Base-by-base conservation (phyloP, 371 early-diverging fungal species). In the Mortierella sp. region DNA sequence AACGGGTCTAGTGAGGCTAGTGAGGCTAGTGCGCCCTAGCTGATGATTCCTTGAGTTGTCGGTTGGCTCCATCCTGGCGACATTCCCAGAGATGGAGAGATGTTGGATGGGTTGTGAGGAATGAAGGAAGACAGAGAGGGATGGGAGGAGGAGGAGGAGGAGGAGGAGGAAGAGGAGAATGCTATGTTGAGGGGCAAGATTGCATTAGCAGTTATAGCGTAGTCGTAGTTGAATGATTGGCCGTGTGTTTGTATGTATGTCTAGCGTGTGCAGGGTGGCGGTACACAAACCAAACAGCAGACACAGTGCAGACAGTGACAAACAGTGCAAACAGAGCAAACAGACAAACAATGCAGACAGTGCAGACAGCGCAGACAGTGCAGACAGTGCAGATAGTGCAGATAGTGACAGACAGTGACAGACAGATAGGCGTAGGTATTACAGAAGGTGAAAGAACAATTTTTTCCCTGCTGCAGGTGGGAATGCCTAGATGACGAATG, bases 121-220 rank as follows among this genome's bases (percentile, higher is more conserved):
- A 10, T 22, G 57, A 57, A 57, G 57, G 3, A 6, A 28, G 63
- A 24, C 36, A 45, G n/a, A 32, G 38, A 47, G 52, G 33, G 38
- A 40, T 13, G 47, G 55, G 32, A 32, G 22, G 57, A 66, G n/a
- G 36, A 28, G 1, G 28, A 28, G 2, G 21, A 22, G 45, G 21
- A 65, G 48, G n/a, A n/a, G n/a, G 36, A 28, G 1, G 28, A 28
- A 28, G 21, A 22, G 45, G 21, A 65, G 48, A 72, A 13, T 57
- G 57, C 33, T 28, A 22, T 86, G 58, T 95, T 93, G 85, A 96
- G 91, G 66, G 93, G 90, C 87, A 95, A 96, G 86, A 53, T 7
- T 38, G 59, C 48, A 15, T 48, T 48, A 36, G 7, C 36, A 6
- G 7, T 36, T 5, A 6, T 36, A 36, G 36, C 36, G 36, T 36